A percentile compares a stretch with the other conserved stretches of the same genome.
Conservation (phyloP, 805 yeast species). For the Zygosaccharomyces bailii region DNA sequence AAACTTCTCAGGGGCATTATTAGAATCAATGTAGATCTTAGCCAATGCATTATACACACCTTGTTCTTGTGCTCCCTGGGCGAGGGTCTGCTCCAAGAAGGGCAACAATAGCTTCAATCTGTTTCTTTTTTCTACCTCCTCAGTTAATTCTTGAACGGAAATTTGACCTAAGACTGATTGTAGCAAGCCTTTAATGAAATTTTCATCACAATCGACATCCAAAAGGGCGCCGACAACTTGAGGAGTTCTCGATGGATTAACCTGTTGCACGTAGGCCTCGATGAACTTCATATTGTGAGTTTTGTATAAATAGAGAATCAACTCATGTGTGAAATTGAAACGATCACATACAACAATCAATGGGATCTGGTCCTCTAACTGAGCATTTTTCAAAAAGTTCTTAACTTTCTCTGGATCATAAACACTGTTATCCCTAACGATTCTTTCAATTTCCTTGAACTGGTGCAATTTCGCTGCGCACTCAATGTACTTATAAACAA, state of each 20-base stretch:
- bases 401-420: slow-evolving; percentile 97
- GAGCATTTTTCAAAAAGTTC: slow-evolving; percentile 92
- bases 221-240: slow-evolving; percentile 94
- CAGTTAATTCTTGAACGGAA: slow-evolving; percentile 83
- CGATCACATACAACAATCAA: slow-evolving; percentile 95
- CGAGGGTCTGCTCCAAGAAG: slow-evolving; percentile 83
- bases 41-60: slow-evolving; percentile 94
- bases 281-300: slow-evolving; percentile 94
- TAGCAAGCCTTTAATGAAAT: slow-evolving; percentile 73
- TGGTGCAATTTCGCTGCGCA: slow-evolving; percentile 90
- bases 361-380: slow-evolving; percentile 92
- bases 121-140: slow-evolving; percentile 95
- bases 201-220: slow-evolving; percentile 97
- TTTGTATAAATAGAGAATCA: slow-evolving; percentile 89
- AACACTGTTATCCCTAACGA: slow-evolving; percentile 88
- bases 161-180: slow-evolving; percentile 90
- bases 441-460: slow-evolving; percentile 89
- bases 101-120: slow-evolving; percentile 88
- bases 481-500: slow-evolving; percentile 93
- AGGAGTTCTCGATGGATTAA: slow-evolving; percentile 92
- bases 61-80: slow-evolving; percentile 80
- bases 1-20: slow-evolving; percentile 96
- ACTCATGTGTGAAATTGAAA: slow-evolving; percentile 85
- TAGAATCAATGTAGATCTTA: slow-evolving; percentile 94
- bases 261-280: slow-evolving; percentile 97